These are phyloP conservation scores for Colletotrichum destructivum DNA, from an alignment of 2,329 filamentous ascomycete genomes.

Conservation along the genomic window DNA sequence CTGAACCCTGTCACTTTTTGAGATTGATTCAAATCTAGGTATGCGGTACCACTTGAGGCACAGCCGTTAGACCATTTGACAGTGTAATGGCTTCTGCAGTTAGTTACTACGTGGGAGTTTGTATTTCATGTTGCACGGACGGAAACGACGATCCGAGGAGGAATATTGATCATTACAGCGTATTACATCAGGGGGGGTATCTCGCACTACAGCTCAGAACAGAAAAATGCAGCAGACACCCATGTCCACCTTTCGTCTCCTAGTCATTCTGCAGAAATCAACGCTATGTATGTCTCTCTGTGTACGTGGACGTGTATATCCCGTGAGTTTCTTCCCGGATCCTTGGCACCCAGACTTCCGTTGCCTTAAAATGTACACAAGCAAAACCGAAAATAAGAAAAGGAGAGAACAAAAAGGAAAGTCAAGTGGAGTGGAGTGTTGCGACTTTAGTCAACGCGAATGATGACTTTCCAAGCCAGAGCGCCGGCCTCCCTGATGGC, in stretches of 20 bases:
- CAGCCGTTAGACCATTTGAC: constrained; percentile 1
- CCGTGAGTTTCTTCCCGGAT: not conserved
- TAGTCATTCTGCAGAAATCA: constrained; percentile 28
- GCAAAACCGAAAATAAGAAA: not conserved
- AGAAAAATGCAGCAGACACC: constrained; percentile 36
- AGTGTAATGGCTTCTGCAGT: not conserved
- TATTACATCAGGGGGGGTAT: constrained; percentile 38
- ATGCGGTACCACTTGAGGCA: constrained; percentile 9
- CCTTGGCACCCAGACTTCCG: constrained; percentile 16
- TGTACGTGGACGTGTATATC: constrained; percentile 18
- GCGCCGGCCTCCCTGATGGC: constrained; percentile 82
- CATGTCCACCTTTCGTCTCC: not conserved
- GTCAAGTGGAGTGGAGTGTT: no score
- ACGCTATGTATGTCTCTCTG: constrained; percentile 34
- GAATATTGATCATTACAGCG: constrained; percentile 12
- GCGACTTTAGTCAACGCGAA: constrained; percentile 65
- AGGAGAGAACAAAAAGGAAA: no score
- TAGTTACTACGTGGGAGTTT: not conserved
- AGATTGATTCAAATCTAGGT: not conserved
- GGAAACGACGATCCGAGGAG: not conserved
- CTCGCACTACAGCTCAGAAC: constrained; percentile 27
- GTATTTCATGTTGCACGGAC: not conserved
- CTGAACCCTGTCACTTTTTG: not conserved
- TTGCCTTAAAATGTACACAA: constrained; percentile 13
- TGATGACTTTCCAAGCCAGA: constrained; percentile 78